Evolutionary conservation across 2,329 filamentous ascomycete genomes (phyloP).

Genomic region (Bisporella sp.): DNA sequence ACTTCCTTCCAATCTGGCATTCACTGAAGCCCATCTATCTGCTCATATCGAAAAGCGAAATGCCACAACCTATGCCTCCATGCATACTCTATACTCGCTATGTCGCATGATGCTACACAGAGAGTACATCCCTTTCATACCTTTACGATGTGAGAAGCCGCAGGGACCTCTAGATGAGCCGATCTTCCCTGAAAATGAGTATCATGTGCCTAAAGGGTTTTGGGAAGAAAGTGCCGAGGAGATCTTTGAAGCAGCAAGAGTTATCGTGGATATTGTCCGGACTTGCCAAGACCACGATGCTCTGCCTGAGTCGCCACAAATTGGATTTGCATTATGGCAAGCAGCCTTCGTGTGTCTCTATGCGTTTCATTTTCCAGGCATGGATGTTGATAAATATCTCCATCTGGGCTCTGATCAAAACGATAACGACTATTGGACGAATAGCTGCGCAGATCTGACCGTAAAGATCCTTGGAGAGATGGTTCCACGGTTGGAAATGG

Average conservation of each 20-base stretch:
- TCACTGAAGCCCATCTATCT: too few relatives aligned
- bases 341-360: constrained; percentile 62
- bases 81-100: constrained; percentile 55
- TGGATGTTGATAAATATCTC: constrained; percentile 55
- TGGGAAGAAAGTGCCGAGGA: constrained; percentile 56
- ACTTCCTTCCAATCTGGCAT: too few relatives aligned
- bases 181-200: constrained; percentile 40
- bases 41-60: too few relatives aligned
- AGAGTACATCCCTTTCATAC: constrained; percentile 61
- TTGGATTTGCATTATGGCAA: constrained; percentile 60
- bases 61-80: too few relatives aligned
- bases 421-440: background rate
- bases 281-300: constrained; percentile 53
- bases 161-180: constrained; percentile 53
- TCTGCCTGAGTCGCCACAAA: constrained; percentile 56
- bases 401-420: constrained; percentile 22
- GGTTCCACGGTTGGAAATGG: constrained; percentile 46
- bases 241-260: constrained; percentile 54
- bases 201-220: constrained; percentile 43
- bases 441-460: constrained; percentile 33
- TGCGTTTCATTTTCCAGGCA: constrained; percentile 58
- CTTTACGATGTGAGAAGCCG: constrained; percentile 43
- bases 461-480: constrained; percentile 45
- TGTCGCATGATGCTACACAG: constrained; percentile 63
- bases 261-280: constrained; percentile 59